phyloP scores from a whole-genome alignment of 2,329 filamentous ascomycete species.

The Zalaria obscura region DNA sequence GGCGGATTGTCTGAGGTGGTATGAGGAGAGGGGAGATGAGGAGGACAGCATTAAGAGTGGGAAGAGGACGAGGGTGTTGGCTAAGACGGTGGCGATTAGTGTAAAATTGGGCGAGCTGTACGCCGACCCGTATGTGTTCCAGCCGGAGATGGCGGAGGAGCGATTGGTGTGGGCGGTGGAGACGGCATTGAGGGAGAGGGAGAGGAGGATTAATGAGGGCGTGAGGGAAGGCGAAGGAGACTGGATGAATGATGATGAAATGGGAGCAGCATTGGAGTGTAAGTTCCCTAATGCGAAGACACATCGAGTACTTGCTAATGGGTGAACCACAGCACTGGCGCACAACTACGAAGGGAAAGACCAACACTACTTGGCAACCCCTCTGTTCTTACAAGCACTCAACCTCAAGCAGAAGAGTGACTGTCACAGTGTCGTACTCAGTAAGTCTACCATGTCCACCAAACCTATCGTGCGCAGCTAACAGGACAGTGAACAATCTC shows the following conservation, averaged over 20 bases:
- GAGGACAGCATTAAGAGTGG: constrained; percentile 23
- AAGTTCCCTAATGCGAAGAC: constrained; percentile 7
- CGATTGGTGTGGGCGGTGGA: constrained; percentile 70
- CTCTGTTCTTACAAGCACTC: constrained; percentile 75
- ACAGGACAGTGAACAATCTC: constrained; percentile 59
- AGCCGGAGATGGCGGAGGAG: constrained; percentile 61
- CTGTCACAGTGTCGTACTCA: constrained; percentile 72
- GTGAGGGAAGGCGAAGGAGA: constrained; percentile 55
- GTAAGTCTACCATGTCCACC: constrained; percentile 28
- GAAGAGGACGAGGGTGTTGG: constrained; percentile 47
- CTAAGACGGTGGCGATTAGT: constrained; percentile 59
- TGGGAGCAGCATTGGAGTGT: constrained; percentile 63
- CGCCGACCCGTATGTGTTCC: constrained; percentile 57
- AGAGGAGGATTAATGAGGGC: constrained; percentile 50
- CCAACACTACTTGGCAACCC: constrained; percentile 68
- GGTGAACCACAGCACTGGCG: constrained; percentile 44
- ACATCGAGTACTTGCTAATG: not conserved
- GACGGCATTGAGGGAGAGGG: constrained; percentile 59
- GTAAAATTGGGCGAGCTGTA: constrained; percentile 81
- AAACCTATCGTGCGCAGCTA: constrained; percentile 10
- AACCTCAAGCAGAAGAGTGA: constrained; percentile 46
- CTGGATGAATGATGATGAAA: constrained; percentile 57
- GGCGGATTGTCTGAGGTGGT: constrained; percentile 45
- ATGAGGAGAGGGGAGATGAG: constrained; percentile 29
- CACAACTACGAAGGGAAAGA: constrained; percentile 60